A percentile compares a stretch with the other conserved stretches of the same genome.
phyloP scores from a whole-genome alignment of 345 rosid species.

The Sisymbrium altissimum region DNA sequence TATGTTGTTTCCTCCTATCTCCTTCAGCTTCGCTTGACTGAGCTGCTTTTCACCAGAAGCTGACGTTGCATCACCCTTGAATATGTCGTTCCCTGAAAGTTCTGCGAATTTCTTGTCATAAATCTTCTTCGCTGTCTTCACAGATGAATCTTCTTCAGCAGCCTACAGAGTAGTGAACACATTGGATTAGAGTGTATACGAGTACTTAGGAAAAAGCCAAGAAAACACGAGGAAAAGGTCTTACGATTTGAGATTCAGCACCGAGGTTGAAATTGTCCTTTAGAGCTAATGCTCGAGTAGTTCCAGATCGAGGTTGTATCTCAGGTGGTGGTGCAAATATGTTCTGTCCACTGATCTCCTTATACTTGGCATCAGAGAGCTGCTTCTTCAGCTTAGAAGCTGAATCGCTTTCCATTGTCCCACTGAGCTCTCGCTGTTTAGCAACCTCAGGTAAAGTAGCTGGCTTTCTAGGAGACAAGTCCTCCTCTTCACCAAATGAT shows the following conservation, averaged over 20 bases:
- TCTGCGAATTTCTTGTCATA: constrained; percentile 67
- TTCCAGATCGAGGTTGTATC: constrained; percentile 70
- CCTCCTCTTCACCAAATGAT: constrained; percentile 84
- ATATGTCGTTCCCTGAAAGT: constrained; percentile 82
- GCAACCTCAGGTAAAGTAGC: constrained; percentile 71
- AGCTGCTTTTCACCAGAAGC: constrained; percentile 59
- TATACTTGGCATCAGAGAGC: constrained; percentile 79
- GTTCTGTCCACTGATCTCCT: constrained; percentile 91
- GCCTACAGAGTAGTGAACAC: constrained; percentile 26
- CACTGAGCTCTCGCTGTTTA: constrained; percentile 94
- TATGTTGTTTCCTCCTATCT: constrained; percentile 82
- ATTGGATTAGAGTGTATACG: neutral
- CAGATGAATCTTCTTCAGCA: constrained; percentile 48
- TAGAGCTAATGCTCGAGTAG: constrained; percentile 61
- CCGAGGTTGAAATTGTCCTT: constrained; percentile 75
- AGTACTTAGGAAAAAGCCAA: neutral
- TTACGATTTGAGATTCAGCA: constrained; percentile 34
- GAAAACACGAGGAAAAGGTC: neutral
- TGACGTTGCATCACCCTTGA: constrained; percentile 64
- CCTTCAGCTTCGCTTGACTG: constrained; percentile 69
- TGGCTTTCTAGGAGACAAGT: constrained; percentile 72
- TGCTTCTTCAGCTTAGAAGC: constrained; percentile 69
- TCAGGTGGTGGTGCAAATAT: constrained; percentile 98
- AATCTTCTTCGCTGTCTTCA: constrained; percentile 89
- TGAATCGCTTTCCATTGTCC: constrained; percentile 62